phyloP scores from a whole-genome alignment of 768 basidiomycete genomes.

The Russula emetica region DNA sequence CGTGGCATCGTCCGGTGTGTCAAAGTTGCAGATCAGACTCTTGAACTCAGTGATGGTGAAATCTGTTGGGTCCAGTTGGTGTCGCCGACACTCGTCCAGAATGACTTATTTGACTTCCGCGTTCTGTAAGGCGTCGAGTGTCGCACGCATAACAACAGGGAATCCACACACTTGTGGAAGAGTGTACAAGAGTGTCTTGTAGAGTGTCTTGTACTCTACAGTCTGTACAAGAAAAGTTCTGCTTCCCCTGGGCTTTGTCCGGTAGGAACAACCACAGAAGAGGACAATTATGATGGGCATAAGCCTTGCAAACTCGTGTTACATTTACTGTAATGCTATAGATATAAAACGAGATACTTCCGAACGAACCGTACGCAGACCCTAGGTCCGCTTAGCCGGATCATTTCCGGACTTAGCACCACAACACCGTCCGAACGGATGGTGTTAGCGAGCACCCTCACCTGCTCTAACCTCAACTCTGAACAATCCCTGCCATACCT shows the following conservation, averaged over 20 bases:
- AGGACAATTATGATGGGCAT: background rate
- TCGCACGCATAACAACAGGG: too few relatives aligned
- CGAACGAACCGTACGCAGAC: conserved; percentile 4
- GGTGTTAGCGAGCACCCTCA: background rate
- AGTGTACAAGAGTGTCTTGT: too few relatives aligned
- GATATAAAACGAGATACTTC: background rate
- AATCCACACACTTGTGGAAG: too few relatives aligned
- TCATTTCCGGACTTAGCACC: background rate
- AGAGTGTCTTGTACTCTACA: too few relatives aligned
- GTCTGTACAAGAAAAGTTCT: too few relatives aligned
- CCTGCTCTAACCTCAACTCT: conserved; percentile 13
- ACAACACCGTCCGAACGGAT: background rate
- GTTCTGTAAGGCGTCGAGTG: too few relatives aligned
- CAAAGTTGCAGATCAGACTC: too few relatives aligned
- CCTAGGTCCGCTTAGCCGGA: background rate
- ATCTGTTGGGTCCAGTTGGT: too few relatives aligned
- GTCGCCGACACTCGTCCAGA: too few relatives aligned
- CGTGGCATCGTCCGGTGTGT: too few relatives aligned
- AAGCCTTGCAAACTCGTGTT: conserved; percentile 4
- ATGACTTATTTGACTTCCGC: too few relatives aligned
- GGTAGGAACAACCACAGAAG: background rate
- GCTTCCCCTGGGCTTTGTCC: background rate
- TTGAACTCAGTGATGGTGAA: too few relatives aligned
- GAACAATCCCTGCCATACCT: conserved; percentile 21
- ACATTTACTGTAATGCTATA: background rate